These are phyloP conservation scores for Pythium phragmitis DNA, from an alignment of 352 stramenopile genomes.

Conservation along the genomic window DNA sequence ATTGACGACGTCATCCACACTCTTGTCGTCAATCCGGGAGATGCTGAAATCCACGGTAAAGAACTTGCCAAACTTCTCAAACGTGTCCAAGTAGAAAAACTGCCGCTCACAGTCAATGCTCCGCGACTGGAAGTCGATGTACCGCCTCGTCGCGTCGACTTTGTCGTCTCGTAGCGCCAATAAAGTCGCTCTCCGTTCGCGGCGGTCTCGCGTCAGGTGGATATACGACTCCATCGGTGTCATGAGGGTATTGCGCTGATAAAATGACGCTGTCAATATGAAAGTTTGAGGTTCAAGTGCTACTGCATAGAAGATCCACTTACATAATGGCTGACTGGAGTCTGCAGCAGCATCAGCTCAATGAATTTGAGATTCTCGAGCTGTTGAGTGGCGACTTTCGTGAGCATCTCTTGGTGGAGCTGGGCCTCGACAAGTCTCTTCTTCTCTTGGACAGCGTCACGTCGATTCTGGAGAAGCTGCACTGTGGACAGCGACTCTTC, in stretches of 20 bases:
- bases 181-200: slow-evolving; percentile 38
- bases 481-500: slow-evolving; percentile 2
- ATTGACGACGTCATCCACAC: slow-evolving; percentile 41
- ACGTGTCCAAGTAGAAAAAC: slow-evolving; percentile 69
- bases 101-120: slow-evolving; percentile 52
- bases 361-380: slow-evolving; percentile 44
- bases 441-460: slow-evolving; percentile 30
- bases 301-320: background rate
- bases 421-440: slow-evolving; percentile 28
- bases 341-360: slow-evolving; percentile 39
- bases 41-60: slow-evolving; percentile 72
- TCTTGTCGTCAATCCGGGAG: slow-evolving; percentile 44
- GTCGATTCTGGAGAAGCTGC: slow-evolving; percentile 6
- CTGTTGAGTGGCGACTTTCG: slow-evolving; percentile 35
- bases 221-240: slow-evolving; percentile 70
- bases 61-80: slow-evolving; percentile 66
- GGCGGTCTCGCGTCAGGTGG: slow-evolving; percentile 40
- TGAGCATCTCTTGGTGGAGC: slow-evolving; percentile 35
- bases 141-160: slow-evolving; percentile 38
- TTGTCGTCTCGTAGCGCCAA: slow-evolving; percentile 52
- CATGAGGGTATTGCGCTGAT: slow-evolving; percentile 57
- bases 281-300: no score
- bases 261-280: background rate
- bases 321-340: slow-evolving; percentile 59
- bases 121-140: slow-evolving; percentile 46